Conservation (phyloP, 2,329 filamentous ascomycete genomes). For the Fusarium siculi region DNA sequence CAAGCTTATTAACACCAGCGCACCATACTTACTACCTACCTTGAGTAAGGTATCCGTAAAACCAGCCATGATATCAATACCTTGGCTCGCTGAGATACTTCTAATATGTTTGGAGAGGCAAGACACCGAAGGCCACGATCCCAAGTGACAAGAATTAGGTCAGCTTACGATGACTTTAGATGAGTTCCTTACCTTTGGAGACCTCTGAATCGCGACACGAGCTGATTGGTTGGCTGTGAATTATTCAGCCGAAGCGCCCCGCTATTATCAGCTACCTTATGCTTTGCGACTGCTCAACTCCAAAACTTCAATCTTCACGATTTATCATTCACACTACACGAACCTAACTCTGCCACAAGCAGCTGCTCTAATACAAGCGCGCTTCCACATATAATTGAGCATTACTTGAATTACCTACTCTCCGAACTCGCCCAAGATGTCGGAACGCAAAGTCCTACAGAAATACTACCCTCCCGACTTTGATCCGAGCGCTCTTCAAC, state of each 20-base stretch:
- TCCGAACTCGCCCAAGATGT: constrained; percentile 66
- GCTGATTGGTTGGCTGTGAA: neutral
- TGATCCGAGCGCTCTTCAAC: constrained; percentile 83
- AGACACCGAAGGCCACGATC: too few species aligned
- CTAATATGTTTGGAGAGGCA: neutral
- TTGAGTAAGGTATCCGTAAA: neutral
- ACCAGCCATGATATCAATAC: neutral
- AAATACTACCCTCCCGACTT: constrained; percentile 82
- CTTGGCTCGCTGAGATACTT: neutral
- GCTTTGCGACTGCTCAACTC: neutral
- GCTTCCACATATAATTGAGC: neutral
- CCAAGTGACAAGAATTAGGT: neutral
- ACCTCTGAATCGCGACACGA: neutral
- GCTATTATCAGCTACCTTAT: neutral
- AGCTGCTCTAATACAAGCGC: neutral
- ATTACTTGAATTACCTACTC: neutral
- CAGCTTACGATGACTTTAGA: neutral
- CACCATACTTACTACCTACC: too few species aligned
- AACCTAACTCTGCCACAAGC: neutral
- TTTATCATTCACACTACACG: neutral
- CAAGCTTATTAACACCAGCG: too few species aligned
- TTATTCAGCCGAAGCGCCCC: neutral
- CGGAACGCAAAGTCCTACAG: constrained; percentile 82
- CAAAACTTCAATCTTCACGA: neutral
- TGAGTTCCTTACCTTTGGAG: neutral